Base-by-base conservation (phyloP, 768 basidiomycete species). In the Collybia nuda region DNA sequence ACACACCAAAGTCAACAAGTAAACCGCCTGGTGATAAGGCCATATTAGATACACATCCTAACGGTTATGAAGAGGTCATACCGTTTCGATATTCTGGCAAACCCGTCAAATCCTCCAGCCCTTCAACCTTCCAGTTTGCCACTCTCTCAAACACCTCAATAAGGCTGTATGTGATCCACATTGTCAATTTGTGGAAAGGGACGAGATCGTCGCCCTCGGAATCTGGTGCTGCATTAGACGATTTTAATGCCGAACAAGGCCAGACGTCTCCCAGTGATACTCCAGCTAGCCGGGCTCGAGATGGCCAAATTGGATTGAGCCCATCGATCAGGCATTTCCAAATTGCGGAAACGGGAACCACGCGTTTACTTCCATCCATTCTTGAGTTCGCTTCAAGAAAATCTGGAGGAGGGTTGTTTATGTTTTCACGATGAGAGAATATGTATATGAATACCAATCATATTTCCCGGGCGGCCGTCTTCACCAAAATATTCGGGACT, bases 11-110 rank as follows among this genome's bases (percentile, higher is more conserved):
- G 63, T 99, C 96, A 40, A 97, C 68, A 21, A 97, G 73, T 2
- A 99, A 78, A 5, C 96, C 96, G 19, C 95, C 92, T 92, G 32
- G 14, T 32, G 14, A 32, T 6, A 32, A 32, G 7, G 7, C 32
- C 49, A 35, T 44, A 11, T 28, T 39, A 4, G 2, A 8, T 6
- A 8, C 2, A 7, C 5, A 8, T 2, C 6, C 12, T 28, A 21
- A 22, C 17, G 24, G 44, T 15, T 15, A 12, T 15, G 26, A 37
- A 54, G 36, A 26, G 12, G 5, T 35, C 62, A 9, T 43, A 86
- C 93, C 96, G 56, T 97, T 97, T 38, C 95, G 82, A 68, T 98
- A 98, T 69, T 98, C 95, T 0, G 96, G 94, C 26, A 98, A 68
- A 2, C 96, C 96, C 0, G 94, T 97, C 81, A 94, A 81, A 58